Percentiles rank a stretch among this genome's conserved stretches.
phyloP scores from a whole-genome alignment of 805 yeast species.

The Brettanomyces bruxellensis region DNA sequence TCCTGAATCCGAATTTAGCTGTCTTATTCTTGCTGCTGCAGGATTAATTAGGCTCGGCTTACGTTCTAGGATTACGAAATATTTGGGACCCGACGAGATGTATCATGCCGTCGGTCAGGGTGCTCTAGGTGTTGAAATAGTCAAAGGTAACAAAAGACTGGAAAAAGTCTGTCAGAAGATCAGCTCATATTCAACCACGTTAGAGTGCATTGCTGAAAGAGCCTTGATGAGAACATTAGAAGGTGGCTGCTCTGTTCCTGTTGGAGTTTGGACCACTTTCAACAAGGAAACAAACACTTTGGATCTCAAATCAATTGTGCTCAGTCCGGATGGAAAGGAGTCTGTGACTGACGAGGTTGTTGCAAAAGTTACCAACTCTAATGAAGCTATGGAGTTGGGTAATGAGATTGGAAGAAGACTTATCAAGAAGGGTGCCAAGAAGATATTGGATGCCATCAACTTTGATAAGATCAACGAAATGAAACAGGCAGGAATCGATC shows the following conservation, averaged over 20 bases:
- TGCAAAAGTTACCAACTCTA: conserved; percentile 27
- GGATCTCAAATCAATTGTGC: conserved; percentile 61
- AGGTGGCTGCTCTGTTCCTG: conserved; percentile 98
- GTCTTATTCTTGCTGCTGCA: conserved; percentile 87
- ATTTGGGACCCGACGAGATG: conserved; percentile 70
- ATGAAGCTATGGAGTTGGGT: conserved; percentile 69
- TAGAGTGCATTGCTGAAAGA: conserved; percentile 83
- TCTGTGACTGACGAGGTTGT: conserved; percentile 49
- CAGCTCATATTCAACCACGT: conserved; percentile 55
- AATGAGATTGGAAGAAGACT: conserved; percentile 55
- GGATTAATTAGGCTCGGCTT: conserved; percentile 73
- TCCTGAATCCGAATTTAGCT: conserved; percentile 43
- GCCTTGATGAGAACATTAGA: conserved; percentile 79
- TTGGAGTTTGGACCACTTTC: conserved; percentile 69
- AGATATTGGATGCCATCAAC: conserved; percentile 72
- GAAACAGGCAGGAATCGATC: conserved; percentile 25
- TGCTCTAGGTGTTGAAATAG: conserved; percentile 87
- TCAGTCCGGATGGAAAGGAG: conserved; percentile 73
- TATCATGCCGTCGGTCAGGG: conserved; percentile 99
- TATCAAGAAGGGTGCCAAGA: conserved; percentile 71
- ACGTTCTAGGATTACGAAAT: conserved; percentile 65
- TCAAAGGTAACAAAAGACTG: conserved; percentile 56
- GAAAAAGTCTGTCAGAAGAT: conserved; percentile 51
- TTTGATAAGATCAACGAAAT: conserved; percentile 49
- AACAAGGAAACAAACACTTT: conserved; percentile 35